These are phyloP conservation scores for Arabidopsis arenosa DNA, from an alignment of 345 rosid species.

Conservation along the genomic window DNA sequence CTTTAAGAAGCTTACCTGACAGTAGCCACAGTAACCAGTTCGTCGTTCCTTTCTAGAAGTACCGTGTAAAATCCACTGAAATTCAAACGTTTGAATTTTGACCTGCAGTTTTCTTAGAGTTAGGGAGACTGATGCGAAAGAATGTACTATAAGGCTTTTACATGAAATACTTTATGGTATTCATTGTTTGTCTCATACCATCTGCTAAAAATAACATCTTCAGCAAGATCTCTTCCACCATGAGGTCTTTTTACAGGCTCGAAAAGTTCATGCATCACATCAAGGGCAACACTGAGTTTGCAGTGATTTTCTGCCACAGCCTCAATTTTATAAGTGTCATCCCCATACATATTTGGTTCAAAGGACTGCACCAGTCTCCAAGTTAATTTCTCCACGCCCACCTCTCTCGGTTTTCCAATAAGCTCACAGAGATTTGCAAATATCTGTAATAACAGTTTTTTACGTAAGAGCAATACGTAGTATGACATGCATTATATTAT, in stretches of 20 bases:
- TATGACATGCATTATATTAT: not conserved
- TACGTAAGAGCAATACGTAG: slow-evolving; percentile 21
- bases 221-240: slow-evolving; percentile 62
- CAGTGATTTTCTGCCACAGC: slow-evolving; percentile 55
- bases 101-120: slow-evolving; percentile 51
- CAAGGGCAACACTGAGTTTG: slow-evolving; percentile 73
- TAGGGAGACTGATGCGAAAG: slow-evolving; percentile 21
- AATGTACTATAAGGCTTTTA: not conserved
- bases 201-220: slow-evolving; percentile 75
- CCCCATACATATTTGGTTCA: slow-evolving; percentile 40
- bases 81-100: slow-evolving; percentile 67
- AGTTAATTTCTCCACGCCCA: slow-evolving; percentile 65
- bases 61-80: slow-evolving; percentile 80
- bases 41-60: slow-evolving; percentile 74
- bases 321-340: slow-evolving; percentile 49
- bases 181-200: slow-evolving; percentile 52
- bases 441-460: slow-evolving; percentile 54
- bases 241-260: slow-evolving; percentile 64
- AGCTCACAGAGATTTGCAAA: slow-evolving; percentile 61
- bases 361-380: slow-evolving; percentile 66
- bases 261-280: slow-evolving; percentile 89
- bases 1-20: slow-evolving; percentile 57
- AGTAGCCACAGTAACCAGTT: slow-evolving; percentile 65
- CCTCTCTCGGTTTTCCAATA: slow-evolving; percentile 63
- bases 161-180: slow-evolving; percentile 2